phyloP scores from a whole-genome alignment of 139 green algal genomes.

The Chlamydomonas sp. region DNA sequence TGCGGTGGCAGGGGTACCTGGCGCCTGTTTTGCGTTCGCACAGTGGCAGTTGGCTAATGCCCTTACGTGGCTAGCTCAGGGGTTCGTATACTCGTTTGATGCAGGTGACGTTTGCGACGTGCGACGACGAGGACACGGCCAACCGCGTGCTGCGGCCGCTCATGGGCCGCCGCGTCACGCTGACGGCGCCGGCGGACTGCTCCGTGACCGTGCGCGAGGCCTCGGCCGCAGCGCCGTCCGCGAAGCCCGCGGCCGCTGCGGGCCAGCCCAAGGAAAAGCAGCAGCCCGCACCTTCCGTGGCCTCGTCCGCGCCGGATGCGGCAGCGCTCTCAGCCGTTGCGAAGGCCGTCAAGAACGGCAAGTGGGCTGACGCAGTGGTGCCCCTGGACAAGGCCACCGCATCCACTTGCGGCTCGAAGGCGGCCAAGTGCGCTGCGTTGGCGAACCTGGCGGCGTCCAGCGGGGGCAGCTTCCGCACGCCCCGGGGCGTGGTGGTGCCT shows the following conservation, averaged over 20 bases:
- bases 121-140: slow-evolving; percentile 74
- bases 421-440: slow-evolving; percentile 83
- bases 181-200: slow-evolving; percentile 1
- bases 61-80: too few relatives aligned
- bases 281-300: background rate
- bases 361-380: slow-evolving; percentile 53
- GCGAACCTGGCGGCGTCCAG: slow-evolving; percentile 38
- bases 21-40: too few relatives aligned
- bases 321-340: background rate
- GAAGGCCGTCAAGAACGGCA: background rate
- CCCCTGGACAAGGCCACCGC: slow-evolving; percentile 63
- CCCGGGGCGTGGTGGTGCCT: slow-evolving; percentile 79
- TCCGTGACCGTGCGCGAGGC: background rate
- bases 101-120: slow-evolving; percentile 81
- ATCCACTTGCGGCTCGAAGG: slow-evolving; percentile 83
- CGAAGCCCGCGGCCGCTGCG: background rate
- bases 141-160: slow-evolving; percentile 55
- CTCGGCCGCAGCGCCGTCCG: too few relatives aligned
- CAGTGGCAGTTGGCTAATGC: too few relatives aligned
- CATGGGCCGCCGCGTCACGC: slow-evolving; percentile 54
- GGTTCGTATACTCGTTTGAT: background rate
- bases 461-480: slow-evolving; percentile 62
- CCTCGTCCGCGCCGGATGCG: background rate
- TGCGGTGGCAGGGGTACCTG: too few relatives aligned
- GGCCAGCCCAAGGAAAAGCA: background rate